Base-by-base conservation (phyloP, 1,284 basidiomycete genomes). In the Cryptococcus hybrid region DNA sequence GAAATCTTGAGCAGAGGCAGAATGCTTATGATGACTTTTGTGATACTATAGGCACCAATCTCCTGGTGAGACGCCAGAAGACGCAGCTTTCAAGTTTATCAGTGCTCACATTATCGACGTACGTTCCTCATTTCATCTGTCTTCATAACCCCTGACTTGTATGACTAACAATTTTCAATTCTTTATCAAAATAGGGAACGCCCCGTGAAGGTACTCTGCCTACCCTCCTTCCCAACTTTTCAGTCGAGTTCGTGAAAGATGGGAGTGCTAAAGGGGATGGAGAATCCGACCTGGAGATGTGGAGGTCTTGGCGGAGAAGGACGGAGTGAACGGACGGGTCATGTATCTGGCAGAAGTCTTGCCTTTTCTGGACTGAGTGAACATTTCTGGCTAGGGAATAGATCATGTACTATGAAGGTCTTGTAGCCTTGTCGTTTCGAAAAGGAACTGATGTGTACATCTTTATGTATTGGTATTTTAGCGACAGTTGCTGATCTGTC, bases 31-130 rank as follows among this genome's bases (percentile, higher is more conserved):
- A 13, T 24, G 24, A 2, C 34, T n/a, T 34, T 15, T 9, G n/a
- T 45, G 62, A 63, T 62, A 44, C 52, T 36, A 59, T 57, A 40
- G 53, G 49, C 48, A 58, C 56, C 4, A 57, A 65, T 15, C 64
- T 59, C 30, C 66, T 66, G 13, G 48, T 44, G 40, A 54, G 6
- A 48, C 40, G 13, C 47, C 56, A 8, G 45, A 60, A 42, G 52
- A 51, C n/a, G 73, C 74, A 53, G 67, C 70, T 36, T 68, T 72
- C 54, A 56, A 63, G 3, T 76, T 77, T 60, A 52, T 78, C 7
- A 60, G 58, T 0, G 72, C 73, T 0, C 75, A 78, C 52, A 69
- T 76, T 43, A 63, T 76, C 13, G 65, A 73, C 5, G 71, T 70
- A 55, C 42, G 71, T 61, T 35, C 1, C 18, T 18, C 24, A 24